Conservation (phyloP, 2,329 filamentous ascomycete genomes). For the Exophiala dermatitidis region DNA sequence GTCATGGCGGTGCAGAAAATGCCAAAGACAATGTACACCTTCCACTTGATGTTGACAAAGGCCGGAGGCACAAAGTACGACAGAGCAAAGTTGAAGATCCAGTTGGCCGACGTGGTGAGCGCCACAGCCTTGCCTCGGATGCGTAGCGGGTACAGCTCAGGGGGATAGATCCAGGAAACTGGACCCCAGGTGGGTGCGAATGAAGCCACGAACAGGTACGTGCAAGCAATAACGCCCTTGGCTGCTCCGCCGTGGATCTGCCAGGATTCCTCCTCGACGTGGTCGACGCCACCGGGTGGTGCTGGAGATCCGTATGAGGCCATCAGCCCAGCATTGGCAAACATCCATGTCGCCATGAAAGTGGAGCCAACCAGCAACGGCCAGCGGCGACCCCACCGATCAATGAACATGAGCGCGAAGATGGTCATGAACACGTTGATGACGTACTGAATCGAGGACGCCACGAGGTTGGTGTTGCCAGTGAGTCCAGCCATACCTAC, state of each 20-base stretch:
- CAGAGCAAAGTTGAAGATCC: constrained; percentile 53
- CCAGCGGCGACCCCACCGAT: constrained; percentile 65
- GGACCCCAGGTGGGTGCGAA: constrained; percentile 61
- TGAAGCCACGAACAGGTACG: constrained; percentile 64
- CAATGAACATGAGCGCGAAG: constrained; percentile 66
- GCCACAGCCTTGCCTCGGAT: constrained; percentile 60
- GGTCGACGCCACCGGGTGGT: constrained; percentile 30
- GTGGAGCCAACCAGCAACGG: constrained; percentile 59
- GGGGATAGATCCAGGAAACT: constrained; percentile 52
- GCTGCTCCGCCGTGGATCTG: constrained; percentile 41
- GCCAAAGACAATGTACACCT: constrained; percentile 68
- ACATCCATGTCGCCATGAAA: constrained; percentile 51
- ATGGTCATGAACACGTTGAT: constrained; percentile 77
- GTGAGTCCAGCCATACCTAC: constrained; percentile 65
- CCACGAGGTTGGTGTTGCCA: constrained; percentile 53
- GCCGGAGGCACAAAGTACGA: constrained; percentile 53
- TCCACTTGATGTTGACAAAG: constrained; percentile 52
- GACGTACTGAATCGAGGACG: constrained; percentile 65
- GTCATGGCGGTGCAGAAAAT: constrained; percentile 63
- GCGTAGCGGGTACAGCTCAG: constrained; percentile 56
- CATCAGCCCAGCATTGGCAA: constrained; percentile 39
- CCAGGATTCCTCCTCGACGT: constrained; percentile 35
- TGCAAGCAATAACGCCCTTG: constrained; percentile 60
- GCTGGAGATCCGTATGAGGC: constrained; percentile 38
- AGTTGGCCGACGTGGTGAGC: constrained; percentile 55